A percentile compares a stretch with the other conserved stretches of the same genome.
phyloP scores from a whole-genome alignment of 768 basidiomycete species.

The Suillus alpinus region DNA sequence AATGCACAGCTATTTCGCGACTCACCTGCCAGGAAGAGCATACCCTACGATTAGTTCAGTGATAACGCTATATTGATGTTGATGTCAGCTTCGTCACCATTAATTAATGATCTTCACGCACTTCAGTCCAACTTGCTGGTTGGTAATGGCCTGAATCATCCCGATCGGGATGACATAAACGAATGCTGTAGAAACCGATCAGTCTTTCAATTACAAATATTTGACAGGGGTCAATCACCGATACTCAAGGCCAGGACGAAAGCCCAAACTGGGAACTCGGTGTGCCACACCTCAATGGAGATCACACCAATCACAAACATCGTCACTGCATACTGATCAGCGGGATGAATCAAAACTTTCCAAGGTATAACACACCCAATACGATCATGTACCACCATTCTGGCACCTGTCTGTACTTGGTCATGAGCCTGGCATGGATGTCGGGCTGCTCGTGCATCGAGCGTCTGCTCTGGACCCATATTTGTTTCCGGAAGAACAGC shows the following conservation, averaged over 20 bases:
- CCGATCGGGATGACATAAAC: slow-evolving; percentile 37
- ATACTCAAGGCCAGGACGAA: slow-evolving; percentile 26
- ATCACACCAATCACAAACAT: slow-evolving; percentile 36
- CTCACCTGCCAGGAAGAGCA: slow-evolving; percentile 44
- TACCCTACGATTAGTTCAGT: slow-evolving; percentile 70
- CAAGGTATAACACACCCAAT: slow-evolving; percentile 27
- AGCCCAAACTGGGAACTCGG: slow-evolving; percentile 41
- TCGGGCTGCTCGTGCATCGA: slow-evolving; percentile 79
- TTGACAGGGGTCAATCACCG: not conserved
- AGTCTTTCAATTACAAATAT: not conserved
- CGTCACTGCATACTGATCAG: slow-evolving; percentile 13
- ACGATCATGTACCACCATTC: slow-evolving; percentile 51
- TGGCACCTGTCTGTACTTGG: slow-evolving; percentile 42
- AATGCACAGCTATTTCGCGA: not conserved
- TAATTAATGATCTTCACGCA: slow-evolving; percentile 13
- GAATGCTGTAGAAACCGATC: slow-evolving; percentile 15
- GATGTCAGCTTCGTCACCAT: not conserved
- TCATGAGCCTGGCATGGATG: slow-evolving; percentile 51
- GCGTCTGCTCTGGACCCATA: slow-evolving; percentile 67
- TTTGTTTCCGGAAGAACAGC: slow-evolving; percentile 77
- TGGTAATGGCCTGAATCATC: slow-evolving; percentile 55
- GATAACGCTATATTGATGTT: slow-evolving; percentile 52
- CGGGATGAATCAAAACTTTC: slow-evolving; percentile 1
- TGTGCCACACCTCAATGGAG: slow-evolving; percentile 36
- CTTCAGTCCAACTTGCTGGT: slow-evolving; percentile 67